A percentile compares a stretch with the other conserved stretches of the same genome.
These are phyloP conservation scores for Debaryomyces fabryi DNA, from an alignment of 1,139 yeast species.

Conservation along the genomic window DNA sequence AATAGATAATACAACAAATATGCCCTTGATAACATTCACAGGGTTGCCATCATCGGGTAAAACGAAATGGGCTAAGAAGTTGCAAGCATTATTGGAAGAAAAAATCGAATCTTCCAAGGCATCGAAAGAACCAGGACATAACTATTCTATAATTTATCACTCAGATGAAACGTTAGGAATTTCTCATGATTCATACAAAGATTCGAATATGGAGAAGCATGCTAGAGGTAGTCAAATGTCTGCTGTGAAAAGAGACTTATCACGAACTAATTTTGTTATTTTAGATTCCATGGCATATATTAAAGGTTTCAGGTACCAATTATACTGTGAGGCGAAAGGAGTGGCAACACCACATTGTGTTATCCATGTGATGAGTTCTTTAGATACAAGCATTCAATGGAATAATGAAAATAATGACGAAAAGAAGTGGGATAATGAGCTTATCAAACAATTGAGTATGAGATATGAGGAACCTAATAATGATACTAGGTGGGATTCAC, in stretches of 20 bases:
- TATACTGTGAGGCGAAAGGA: slow-evolving; percentile 91
- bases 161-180: slow-evolving; percentile 81
- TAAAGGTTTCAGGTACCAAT: slow-evolving; percentile 92
- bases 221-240: slow-evolving; percentile 85
- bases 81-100: slow-evolving; percentile 49
- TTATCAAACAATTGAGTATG: slow-evolving; percentile 72
- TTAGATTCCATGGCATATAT: slow-evolving; percentile 87
- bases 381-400: slow-evolving; percentile 64
- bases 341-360: slow-evolving; percentile 82
- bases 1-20: slow-evolving; percentile 22
- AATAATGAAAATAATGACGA: slow-evolving; percentile 34
- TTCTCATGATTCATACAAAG: slow-evolving; percentile 64
- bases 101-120: slow-evolving; percentile 46
- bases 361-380: slow-evolving; percentile 73
- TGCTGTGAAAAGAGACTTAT: slow-evolving; percentile 81
- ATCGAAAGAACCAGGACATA: slow-evolving; percentile 48
- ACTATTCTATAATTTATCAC: slow-evolving; percentile 65
- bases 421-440: slow-evolving; percentile 65
- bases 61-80: slow-evolving; percentile 66
- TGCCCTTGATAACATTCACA: slow-evolving; percentile 85
- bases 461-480: slow-evolving; percentile 94
- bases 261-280: slow-evolving; percentile 71
- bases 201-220: slow-evolving; percentile 73
- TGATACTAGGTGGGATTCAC: slow-evolving; percentile 91
- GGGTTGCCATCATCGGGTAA: slow-evolving; percentile 91